A percentile compares a stretch with the other conserved stretches of the same genome.
phyloP scores from a whole-genome alignment of 768 basidiomycete genomes.

The Hortiboletus campestris region DNA sequence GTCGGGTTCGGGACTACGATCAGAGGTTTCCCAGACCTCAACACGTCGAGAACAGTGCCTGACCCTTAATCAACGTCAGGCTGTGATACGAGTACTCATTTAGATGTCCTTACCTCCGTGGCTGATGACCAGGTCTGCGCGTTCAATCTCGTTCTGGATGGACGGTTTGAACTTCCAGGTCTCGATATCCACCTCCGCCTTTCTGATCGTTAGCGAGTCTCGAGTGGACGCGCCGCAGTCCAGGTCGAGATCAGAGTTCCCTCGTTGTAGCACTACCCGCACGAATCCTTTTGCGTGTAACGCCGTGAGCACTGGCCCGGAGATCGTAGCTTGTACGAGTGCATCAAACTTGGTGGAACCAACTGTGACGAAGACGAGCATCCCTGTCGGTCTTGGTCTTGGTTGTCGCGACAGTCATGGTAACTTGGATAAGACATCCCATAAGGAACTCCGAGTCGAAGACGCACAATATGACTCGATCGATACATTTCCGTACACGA shows the following conservation, averaged over 20 bases:
- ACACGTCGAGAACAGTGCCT: conserved; percentile 88
- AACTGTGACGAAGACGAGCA: conserved; percentile 73
- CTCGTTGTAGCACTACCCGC: conserved; percentile 72
- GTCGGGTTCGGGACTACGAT: conserved; percentile 89
- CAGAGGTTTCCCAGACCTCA: conserved; percentile 70
- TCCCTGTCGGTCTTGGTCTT: background rate
- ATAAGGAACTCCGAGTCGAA: too few relatives aligned
- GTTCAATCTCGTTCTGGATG: conserved; percentile 60
- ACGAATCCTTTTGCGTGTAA: conserved; percentile 57
- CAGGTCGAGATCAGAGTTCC: conserved; percentile 53
- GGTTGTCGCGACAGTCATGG: background rate
- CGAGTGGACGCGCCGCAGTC: conserved; percentile 18
- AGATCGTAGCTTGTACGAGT: conserved; percentile 61
- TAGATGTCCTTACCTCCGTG: conserved; percentile 73
- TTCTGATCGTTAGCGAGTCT: conserved; percentile 18
- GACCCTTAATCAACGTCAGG: conserved; percentile 56
- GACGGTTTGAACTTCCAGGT: conserved; percentile 75
- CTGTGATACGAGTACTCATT: background rate
- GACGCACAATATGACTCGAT: conserved; percentile 8
- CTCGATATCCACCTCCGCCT: conserved; percentile 52
- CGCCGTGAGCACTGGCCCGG: conserved; percentile 52
- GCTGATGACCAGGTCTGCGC: conserved; percentile 80
- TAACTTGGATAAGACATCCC: background rate
- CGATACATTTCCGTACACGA: background rate
- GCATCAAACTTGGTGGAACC: conserved; percentile 86